Conservation (phyloP, 257 asterid genomes). For the Galeopsis tetrahit region DNA sequence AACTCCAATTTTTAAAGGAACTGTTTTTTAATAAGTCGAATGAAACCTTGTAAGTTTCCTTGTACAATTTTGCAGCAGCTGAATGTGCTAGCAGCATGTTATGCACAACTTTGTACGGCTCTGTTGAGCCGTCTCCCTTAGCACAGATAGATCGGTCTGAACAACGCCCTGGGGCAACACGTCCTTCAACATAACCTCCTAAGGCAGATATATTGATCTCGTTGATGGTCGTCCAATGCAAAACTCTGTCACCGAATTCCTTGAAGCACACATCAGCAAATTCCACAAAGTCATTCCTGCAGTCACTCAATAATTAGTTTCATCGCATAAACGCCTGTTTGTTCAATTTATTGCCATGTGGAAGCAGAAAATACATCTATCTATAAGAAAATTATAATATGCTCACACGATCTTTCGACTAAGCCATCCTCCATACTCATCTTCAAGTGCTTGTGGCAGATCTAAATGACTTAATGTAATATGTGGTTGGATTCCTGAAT, state of each 20-base stretch:
- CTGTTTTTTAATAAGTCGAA: not conserved
- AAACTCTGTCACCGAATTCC: constrained; percentile 66
- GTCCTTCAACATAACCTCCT: constrained; percentile 48
- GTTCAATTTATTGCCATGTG: not conserved
- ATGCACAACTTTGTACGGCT: constrained; percentile 51
- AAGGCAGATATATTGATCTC: constrained; percentile 44
- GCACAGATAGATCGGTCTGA: constrained; percentile 31
- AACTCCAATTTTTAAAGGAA: no score
- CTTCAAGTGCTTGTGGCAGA: constrained; percentile 63
- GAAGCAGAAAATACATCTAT: not conserved
- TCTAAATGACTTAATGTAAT: constrained; percentile 53
- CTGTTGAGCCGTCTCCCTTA: constrained; percentile 47
- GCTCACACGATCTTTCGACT: constrained; percentile 55
- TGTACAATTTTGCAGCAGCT: constrained; percentile 46
- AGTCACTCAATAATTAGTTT: not conserved
- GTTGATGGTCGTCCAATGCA: constrained; percentile 58
- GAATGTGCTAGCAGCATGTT: constrained; percentile 59
- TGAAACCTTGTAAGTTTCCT: constrained; percentile 46
- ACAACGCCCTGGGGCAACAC: constrained; percentile 43
- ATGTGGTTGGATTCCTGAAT: constrained; percentile 67
- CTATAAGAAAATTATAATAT: not conserved
- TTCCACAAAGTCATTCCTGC: constrained; percentile 53
- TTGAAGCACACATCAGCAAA: constrained; percentile 62
- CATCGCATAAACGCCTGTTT: not conserved
- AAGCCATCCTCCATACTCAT: constrained; percentile 62